Evolutionary conservation across 805 yeast species (phyloP).

Genomic region (Ogataea naganishii): DNA sequence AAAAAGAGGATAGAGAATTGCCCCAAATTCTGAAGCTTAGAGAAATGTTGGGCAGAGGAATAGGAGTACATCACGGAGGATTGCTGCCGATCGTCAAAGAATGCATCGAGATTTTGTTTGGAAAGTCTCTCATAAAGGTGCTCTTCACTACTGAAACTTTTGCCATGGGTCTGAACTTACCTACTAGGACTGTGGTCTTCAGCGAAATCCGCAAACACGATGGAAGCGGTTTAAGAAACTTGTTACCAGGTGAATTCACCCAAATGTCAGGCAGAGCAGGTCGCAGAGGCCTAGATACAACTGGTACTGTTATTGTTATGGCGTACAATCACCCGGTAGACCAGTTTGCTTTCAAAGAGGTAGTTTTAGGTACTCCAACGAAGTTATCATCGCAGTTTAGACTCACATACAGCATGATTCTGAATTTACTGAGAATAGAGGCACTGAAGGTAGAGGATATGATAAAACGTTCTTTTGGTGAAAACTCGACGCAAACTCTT

Average conservation of each 20-base stretch:
- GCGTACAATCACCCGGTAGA: constrained; percentile 60
- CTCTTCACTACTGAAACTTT: constrained; percentile 96
- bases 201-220: constrained; percentile 83
- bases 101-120: constrained; percentile 83
- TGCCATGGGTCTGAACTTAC: constrained; percentile 97
- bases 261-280: constrained; percentile 99
- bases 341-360: constrained; percentile 58
- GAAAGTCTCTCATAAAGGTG: constrained; percentile 79
- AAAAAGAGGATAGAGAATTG: constrained; percentile 84
- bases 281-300: constrained; percentile 87
- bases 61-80: constrained; percentile 96
- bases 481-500: constrained; percentile 76
- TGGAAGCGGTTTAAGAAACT: constrained; percentile 71
- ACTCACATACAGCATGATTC: constrained; percentile 90
- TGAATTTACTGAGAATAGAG: constrained; percentile 85
- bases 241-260: constrained; percentile 93
- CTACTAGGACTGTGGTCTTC: constrained; percentile 94
- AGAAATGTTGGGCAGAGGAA: constrained; percentile 80
- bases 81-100: constrained; percentile 88
- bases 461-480: constrained; percentile 94
- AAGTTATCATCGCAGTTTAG: constrained; percentile 88
- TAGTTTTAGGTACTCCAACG: constrained; percentile 83
- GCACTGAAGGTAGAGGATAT: constrained; percentile 96
- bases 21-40: constrained; percentile 85
- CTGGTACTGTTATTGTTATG: constrained; percentile 94